phyloP scores from a whole-genome alignment of 257 asterid species.

The Thymus mandschuricus region DNA sequence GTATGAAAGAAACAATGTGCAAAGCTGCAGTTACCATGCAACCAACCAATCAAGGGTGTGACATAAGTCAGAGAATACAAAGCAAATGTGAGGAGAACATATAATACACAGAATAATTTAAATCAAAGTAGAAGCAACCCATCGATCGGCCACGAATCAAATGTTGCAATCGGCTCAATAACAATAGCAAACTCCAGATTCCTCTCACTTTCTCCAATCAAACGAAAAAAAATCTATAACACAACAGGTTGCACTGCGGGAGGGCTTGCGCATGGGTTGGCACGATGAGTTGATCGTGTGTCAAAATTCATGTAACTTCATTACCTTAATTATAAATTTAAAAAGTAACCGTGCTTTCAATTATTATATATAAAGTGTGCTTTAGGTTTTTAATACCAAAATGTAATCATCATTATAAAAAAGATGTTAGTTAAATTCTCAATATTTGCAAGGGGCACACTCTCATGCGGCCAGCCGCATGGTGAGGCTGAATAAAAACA shows the following conservation, averaged over 20 bases:
- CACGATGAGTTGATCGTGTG: no score
- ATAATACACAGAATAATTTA: slow-evolving; percentile 38
- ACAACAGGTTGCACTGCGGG: slow-evolving; percentile 32
- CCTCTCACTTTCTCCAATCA: slow-evolving; percentile 17
- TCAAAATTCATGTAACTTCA: no score
- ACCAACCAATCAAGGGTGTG: background rate
- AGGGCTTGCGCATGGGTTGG: background rate
- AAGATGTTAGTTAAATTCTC: no score
- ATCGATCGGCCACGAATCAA: slow-evolving; percentile 33
- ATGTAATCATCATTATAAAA: no score
- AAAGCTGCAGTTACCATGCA: background rate
- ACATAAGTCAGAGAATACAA: slow-evolving; percentile 27
- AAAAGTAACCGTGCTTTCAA: no score
- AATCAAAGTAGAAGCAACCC: slow-evolving; percentile 34
- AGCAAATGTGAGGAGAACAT: slow-evolving; percentile 34
- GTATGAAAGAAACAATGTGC: background rate
- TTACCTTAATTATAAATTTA: no score
- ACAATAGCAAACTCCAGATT: slow-evolving; percentile 35
- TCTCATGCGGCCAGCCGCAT: no score
- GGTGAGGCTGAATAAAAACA: no score
- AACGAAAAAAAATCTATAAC: slow-evolving; percentile 26
- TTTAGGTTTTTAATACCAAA: no score
- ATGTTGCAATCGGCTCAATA: slow-evolving; percentile 38
- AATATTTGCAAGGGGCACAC: no score
- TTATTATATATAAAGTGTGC: no score